Conservation (phyloP, 2,329 filamentous ascomycete species). For the Colletotrichum viniferum region DNA sequence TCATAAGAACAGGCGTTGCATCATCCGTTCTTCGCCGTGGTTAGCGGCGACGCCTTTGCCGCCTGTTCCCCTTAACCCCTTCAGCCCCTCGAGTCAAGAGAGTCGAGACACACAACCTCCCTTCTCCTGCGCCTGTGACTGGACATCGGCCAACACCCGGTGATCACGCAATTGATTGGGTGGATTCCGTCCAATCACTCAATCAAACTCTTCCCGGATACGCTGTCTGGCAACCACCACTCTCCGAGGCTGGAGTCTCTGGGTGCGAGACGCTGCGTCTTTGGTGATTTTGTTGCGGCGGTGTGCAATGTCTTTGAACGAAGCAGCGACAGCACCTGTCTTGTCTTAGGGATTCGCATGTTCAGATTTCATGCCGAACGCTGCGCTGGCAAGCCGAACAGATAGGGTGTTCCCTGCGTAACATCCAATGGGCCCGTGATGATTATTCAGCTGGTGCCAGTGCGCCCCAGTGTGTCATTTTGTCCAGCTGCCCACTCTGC, state of each 20-base stretch:
- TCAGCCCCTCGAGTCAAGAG: neutral
- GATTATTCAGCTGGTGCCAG: slow-evolving; percentile 4
- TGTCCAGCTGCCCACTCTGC: neutral
- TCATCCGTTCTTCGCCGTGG: neutral
- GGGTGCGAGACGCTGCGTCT: neutral
- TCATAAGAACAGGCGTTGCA: neutral
- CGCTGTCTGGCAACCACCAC: neutral
- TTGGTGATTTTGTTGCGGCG: neutral
- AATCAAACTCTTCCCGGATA: neutral
- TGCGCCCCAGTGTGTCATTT: neutral
- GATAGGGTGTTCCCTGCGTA: slow-evolving; percentile 1
- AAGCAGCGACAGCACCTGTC: neutral
- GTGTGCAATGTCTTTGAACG: neutral
- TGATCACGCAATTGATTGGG: slow-evolving; percentile 20
- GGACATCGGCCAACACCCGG: slow-evolving; percentile 10
- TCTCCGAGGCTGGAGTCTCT: neutral
- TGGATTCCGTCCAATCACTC: neutral
- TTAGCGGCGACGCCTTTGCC: neutral
- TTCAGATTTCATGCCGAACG: neutral
- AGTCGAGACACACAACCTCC: neutral
- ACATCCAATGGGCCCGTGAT: neutral
- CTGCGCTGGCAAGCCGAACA: neutral
- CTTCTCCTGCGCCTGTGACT: neutral
- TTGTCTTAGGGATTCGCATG: neutral
- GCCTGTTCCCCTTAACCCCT: neutral